Evolutionary conservation across 1,284 basidiomycete genomes (phyloP).

Genomic region (Xerocomus nothofagi): DNA sequence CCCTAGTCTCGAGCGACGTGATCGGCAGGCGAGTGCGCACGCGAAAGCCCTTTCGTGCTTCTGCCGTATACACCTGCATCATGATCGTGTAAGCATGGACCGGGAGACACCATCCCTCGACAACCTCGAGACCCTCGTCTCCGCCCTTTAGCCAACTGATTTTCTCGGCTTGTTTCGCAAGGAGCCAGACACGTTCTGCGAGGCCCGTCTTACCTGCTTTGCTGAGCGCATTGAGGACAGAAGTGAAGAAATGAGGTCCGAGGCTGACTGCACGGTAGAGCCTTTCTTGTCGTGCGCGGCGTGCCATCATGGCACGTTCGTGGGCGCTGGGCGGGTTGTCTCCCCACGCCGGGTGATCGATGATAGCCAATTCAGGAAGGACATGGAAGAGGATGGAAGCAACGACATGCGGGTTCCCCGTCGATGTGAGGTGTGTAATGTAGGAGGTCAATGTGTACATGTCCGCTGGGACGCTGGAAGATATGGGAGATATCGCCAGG

Average conservation of each 20-base stretch:
- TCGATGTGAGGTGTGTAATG: constrained; percentile 52
- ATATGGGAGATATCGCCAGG: constrained; percentile 12
- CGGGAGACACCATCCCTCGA: constrained; percentile 60
- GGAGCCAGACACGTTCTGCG: constrained; percentile 63
- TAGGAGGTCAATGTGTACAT: constrained; percentile 50
- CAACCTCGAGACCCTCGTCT: constrained; percentile 15
- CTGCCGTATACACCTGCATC: constrained; percentile 59
- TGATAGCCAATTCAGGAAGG: constrained; percentile 52
- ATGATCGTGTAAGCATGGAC: constrained; percentile 70
- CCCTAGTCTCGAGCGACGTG: constrained; percentile 6
- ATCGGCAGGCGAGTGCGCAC: constrained; percentile 5
- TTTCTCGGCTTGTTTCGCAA: constrained; percentile 56
- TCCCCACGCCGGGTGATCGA: constrained; percentile 42
- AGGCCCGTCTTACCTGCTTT: constrained; percentile 57
- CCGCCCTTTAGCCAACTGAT: constrained; percentile 45
- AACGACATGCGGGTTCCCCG: constrained; percentile 47
- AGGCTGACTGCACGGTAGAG: constrained; percentile 46
- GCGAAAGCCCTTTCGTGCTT: constrained; percentile 39
- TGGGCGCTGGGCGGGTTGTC: constrained; percentile 23
- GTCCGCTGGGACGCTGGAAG: constrained; percentile 34
- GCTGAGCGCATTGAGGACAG: constrained; percentile 57
- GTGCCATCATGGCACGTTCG: constrained; percentile 24
- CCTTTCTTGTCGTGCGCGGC: constrained; percentile 30
- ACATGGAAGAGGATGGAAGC: constrained; percentile 47
- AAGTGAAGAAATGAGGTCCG: constrained; percentile 60